Evolutionary conservation across 2,329 filamentous ascomycete genomes (phyloP).

Genomic region (Endothia cerciana): DNA sequence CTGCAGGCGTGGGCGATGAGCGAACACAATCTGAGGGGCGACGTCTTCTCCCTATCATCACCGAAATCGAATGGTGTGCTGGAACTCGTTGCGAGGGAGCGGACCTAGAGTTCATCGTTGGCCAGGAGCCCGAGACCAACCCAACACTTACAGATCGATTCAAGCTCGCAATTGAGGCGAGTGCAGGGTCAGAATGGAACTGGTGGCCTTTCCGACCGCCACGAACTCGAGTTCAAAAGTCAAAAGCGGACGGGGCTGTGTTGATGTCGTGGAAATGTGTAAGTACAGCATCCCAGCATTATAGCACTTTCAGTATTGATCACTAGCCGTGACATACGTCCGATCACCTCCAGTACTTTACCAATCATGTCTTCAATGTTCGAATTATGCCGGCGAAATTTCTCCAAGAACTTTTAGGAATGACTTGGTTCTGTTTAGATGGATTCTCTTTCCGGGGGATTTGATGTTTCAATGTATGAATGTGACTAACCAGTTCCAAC

Average conservation of each 20-base stretch:
- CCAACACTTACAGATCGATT: neutral
- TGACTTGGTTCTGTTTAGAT: no score
- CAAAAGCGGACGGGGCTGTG: neutral
- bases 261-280: constrained; percentile 4
- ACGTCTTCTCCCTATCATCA: neutral
- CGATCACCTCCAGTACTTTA: neutral
- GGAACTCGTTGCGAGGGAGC: neutral
- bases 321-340: neutral
- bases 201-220: constrained; percentile 18
- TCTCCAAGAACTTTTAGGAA: neutral
- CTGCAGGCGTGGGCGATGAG: neutral
- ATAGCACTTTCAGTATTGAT: neutral
- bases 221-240: neutral
- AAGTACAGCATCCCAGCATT: neutral
- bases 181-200: constrained; percentile 2
- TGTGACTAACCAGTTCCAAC: neutral
- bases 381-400: neutral
- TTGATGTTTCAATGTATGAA: neutral
- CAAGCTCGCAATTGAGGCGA: constrained; percentile 12
- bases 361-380: neutral
- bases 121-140: no score
- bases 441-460: neutral
- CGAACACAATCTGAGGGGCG: neutral
- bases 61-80: constrained; percentile 1
- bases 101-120: neutral